Evolutionary conservation across 257 asterid genomes (phyloP).

Genomic region (Salvia splendens): DNA sequence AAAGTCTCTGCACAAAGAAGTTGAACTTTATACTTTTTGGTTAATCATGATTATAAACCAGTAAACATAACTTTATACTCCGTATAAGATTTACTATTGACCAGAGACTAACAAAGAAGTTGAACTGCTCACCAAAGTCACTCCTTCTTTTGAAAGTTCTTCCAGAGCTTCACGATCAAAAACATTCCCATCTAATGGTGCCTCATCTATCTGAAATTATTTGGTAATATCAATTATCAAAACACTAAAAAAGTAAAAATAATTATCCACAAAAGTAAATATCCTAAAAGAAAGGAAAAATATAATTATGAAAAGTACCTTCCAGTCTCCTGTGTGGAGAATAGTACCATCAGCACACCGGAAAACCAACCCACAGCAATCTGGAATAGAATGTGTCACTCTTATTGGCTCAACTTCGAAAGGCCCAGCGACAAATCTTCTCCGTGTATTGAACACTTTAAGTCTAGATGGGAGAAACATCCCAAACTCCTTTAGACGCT

Average conservation of each 20-base stretch:
- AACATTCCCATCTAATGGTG: slow-evolving; percentile 88
- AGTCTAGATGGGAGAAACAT: slow-evolving; percentile 92
- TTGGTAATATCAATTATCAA: slow-evolving; percentile 15
- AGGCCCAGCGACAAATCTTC: slow-evolving; percentile 91
- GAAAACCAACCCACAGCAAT: slow-evolving; percentile 96
- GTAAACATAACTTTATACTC: not conserved
- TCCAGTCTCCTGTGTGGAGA: slow-evolving; percentile 99
- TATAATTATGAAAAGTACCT: slow-evolving; percentile 53
- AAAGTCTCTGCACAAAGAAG: too few relatives aligned
- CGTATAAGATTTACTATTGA: slow-evolving; percentile 12
- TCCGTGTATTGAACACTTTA: slow-evolving; percentile 74
- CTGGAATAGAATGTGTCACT: slow-evolving; percentile 98
- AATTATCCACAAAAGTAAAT: not conserved
- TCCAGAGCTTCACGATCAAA: slow-evolving; percentile 92
- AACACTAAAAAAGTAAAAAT: not conserved
- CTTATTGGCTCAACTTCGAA: slow-evolving; percentile 91
- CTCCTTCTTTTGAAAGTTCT: slow-evolving; percentile 99
- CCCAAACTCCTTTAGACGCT: slow-evolving; percentile 93
- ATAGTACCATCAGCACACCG: slow-evolving; percentile 97
- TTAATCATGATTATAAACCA: not conserved
- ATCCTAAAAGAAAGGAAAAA: not conserved
- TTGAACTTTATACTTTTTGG: too few relatives aligned
- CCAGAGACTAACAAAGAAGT: slow-evolving; percentile 11
- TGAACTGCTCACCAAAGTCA: slow-evolving; percentile 75
- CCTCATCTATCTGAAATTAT: slow-evolving; percentile 82